Percentiles rank a stretch among this genome's conserved stretches.
Evolutionary conservation across 176 grass and related monocot genomes (phyloP).

Genomic region (Phyllostachys edulis): DNA sequence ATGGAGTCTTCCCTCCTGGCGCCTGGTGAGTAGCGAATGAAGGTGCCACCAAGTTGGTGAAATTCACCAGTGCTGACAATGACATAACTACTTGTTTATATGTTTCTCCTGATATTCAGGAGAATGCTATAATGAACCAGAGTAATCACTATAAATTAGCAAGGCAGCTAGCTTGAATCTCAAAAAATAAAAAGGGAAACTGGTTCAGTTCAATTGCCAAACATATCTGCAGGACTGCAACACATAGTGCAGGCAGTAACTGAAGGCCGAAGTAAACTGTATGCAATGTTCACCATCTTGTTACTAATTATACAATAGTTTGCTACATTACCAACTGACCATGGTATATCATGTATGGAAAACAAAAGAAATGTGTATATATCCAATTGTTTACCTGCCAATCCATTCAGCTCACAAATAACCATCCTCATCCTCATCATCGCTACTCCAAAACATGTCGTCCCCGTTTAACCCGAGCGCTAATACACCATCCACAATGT

Average conservation of each 20-base stretch:
- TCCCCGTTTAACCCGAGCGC: slow-evolving; percentile 11
- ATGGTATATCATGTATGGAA: background rate
- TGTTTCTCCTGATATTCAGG: background rate
- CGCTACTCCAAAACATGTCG: slow-evolving; percentile 48
- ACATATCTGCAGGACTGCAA: background rate
- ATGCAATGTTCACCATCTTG: background rate
- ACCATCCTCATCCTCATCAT: slow-evolving; percentile 50
- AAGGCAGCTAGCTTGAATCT: background rate
- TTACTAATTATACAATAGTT: background rate
- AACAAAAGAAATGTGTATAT: background rate
- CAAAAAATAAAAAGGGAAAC: background rate
- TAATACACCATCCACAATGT: slow-evolving; percentile 46
- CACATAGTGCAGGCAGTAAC: background rate
- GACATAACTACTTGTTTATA: background rate
- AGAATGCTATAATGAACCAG: background rate
- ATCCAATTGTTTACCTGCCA: slow-evolving; percentile 19
- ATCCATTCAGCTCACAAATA: slow-evolving; percentile 51
- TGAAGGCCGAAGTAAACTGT: background rate
- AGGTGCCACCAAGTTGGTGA: background rate
- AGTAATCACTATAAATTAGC: background rate
- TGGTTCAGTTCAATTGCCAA: background rate
- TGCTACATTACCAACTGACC: background rate
- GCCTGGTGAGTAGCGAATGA: background rate
- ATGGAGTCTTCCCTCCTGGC: background rate
- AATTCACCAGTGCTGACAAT: background rate